phyloP scores from a whole-genome alignment of 257 asterid genomes.

The Plantago major region DNA sequence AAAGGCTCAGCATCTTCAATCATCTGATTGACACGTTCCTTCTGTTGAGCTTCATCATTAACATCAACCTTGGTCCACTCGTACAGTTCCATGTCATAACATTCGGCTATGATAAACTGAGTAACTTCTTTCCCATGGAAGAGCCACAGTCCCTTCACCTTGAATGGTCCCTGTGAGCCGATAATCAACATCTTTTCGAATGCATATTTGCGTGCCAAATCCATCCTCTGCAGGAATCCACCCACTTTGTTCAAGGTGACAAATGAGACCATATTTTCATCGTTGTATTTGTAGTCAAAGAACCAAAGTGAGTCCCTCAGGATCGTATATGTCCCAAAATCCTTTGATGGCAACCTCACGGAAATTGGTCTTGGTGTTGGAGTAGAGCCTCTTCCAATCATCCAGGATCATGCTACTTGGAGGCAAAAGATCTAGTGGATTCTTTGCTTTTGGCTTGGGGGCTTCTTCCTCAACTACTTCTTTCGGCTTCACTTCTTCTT shows the following conservation, averaged over 20 bases:
- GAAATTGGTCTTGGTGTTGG: constrained; percentile 89
- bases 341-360: constrained; percentile 96
- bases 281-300: constrained; percentile 90
- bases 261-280: constrained; percentile 79
- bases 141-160: constrained; percentile 95
- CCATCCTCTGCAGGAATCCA: constrained; percentile 94
- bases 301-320: constrained; percentile 97
- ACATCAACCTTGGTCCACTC: constrained; percentile 83
- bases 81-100: constrained; percentile 88
- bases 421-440: constrained; percentile 91
- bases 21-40: constrained; percentile 88
- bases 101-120: constrained; percentile 68
- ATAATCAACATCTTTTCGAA: constrained; percentile 91
- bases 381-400: constrained; percentile 98
- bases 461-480: constrained; percentile 56
- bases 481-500: constrained; percentile 49
- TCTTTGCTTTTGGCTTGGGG: constrained; percentile 90
- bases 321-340: constrained; percentile 97
- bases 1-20: constrained; percentile 91
- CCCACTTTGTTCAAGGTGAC: constrained; percentile 92
- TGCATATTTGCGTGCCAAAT: constrained; percentile 84
- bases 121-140: constrained; percentile 84
- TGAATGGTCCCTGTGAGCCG: constrained; percentile 68
- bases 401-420: constrained; percentile 87
- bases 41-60: constrained; percentile 77